Evolutionary conservation across 805 yeast species (phyloP).

Genomic region (Yarrowia sp.): DNA sequence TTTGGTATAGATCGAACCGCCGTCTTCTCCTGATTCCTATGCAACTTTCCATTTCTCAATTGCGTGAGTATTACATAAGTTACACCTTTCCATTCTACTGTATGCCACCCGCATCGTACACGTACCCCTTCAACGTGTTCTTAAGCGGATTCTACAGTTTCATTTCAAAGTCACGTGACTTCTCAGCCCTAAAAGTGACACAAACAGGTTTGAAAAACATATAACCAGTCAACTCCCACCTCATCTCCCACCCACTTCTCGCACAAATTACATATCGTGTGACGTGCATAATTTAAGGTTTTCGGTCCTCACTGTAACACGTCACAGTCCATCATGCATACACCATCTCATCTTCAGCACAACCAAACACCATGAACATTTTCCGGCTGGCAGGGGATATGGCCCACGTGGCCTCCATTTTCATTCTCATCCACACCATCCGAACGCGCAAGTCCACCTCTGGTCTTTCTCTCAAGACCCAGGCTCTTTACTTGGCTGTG

Average conservation of each 20-base stretch:
- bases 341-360: background rate
- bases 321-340: background rate
- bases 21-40: too few species aligned
- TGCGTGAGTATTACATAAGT: too few species aligned
- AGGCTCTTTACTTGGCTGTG: constrained; percentile 70
- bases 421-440: constrained; percentile 72
- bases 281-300: background rate
- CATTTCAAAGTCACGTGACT: too few species aligned
- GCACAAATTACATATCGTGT: background rate
- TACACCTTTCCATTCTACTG: too few species aligned
- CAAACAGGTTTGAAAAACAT: too few species aligned
- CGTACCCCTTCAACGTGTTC: too few species aligned
- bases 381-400: constrained; percentile 57
- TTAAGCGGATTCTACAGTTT: too few species aligned
- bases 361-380: constrained; percentile 11
- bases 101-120: too few species aligned
- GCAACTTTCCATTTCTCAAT: too few species aligned
- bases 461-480: constrained; percentile 90
- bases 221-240: too few species aligned
- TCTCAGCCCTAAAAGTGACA: too few species aligned
- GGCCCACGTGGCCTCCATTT: constrained; percentile 76
- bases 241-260: background rate
- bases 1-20: too few species aligned
- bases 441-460: constrained; percentile 60
- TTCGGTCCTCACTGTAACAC: background rate